phyloP scores from a whole-genome alignment of 1,284 basidiomycete species.

The Phylloboletellus chloephorus region DNA sequence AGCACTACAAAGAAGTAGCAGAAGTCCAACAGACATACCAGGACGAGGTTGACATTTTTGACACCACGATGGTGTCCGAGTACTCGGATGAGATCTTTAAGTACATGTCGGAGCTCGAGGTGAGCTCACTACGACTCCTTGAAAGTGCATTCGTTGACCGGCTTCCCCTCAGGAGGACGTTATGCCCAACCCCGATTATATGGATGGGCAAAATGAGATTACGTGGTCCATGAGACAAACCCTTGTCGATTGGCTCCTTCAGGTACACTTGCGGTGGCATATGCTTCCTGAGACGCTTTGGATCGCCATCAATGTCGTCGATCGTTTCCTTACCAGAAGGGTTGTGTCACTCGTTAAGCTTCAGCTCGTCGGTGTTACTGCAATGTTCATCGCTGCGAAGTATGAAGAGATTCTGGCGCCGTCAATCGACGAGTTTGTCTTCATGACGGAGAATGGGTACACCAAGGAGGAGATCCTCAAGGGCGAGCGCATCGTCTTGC shows the following conservation, averaged over 20 bases:
- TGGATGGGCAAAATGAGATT: conserved; percentile 92
- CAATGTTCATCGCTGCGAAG: conserved; percentile 97
- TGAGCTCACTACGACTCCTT: conserved; percentile 32
- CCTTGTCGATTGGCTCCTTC: conserved; percentile 96
- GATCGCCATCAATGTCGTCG: conserved; percentile 96
- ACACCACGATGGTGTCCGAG: conserved; percentile 97
- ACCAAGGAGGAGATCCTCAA: conserved; percentile 95
- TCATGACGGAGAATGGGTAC: conserved; percentile 95
- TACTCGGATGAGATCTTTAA: conserved; percentile 96
- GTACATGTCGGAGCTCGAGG: conserved; percentile 93
- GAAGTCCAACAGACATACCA: conserved; percentile 69
- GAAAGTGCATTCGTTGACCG: conserved; percentile 10
- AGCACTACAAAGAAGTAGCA: conserved; percentile 56
- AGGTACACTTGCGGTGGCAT: conserved; percentile 96
- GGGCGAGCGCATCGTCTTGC: conserved; percentile 93
- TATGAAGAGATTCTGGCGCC: conserved; percentile 98
- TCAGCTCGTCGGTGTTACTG: conserved; percentile 95
- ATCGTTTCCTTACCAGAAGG: conserved; percentile 92
- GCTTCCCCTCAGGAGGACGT: conserved; percentile 56
- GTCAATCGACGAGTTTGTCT: conserved; percentile 92
- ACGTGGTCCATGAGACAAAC: conserved; percentile 95
- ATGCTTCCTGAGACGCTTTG: conserved; percentile 98
- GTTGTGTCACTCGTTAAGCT: conserved; percentile 92
- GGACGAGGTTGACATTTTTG: conserved; percentile 80
- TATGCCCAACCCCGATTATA: conserved; percentile 94